Percentiles rank a stretch among this genome's conserved stretches.
These are phyloP conservation scores for Priceomyces carsonii DNA, from an alignment of 805 yeast species.

Conservation along the genomic window DNA sequence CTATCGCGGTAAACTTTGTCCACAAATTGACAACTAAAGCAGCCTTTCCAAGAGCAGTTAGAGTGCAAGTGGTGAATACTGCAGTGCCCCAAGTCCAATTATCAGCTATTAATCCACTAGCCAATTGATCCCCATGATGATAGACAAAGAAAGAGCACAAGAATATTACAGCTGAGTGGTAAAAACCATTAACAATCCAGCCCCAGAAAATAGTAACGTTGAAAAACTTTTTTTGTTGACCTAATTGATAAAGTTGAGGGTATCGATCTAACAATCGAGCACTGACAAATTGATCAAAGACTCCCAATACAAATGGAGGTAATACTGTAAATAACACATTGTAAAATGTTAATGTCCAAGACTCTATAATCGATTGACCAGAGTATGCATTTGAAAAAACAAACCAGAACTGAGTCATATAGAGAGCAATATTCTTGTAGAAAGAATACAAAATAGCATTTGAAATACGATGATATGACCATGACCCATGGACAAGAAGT, in stretches of 20 bases:
- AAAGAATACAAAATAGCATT: conserved; percentile 92
- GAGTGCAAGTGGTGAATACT: conserved; percentile 78
- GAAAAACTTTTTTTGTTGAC: conserved; percentile 85
- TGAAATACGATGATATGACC: conserved; percentile 96
- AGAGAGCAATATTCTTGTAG: conserved; percentile 91
- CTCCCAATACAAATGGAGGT: conserved; percentile 96
- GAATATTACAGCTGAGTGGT: conserved; percentile 84
- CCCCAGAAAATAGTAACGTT: conserved; percentile 94
- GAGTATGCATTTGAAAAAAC: conserved; percentile 90
- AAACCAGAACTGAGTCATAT: conserved; percentile 98
- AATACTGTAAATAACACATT: conserved; percentile 91
- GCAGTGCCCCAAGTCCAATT: conserved; percentile 97
- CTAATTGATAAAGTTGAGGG: conserved; percentile 89
- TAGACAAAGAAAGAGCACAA: conserved; percentile 71
- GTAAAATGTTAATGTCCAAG: conserved; percentile 96
- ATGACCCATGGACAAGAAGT: conserved; percentile 90
- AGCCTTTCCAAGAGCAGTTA: conserved; percentile 93
- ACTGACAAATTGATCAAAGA: conserved; percentile 93
- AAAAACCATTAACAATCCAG: conserved; percentile 95
- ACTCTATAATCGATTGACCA: conserved; percentile 94
- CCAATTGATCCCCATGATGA: conserved; percentile 62
- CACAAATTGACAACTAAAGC: conserved; percentile 88
- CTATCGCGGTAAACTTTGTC: conserved; percentile 89
- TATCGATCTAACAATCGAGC: conserved; percentile 87
- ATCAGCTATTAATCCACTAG: conserved; percentile 71